Conservation (phyloP, 768 basidiomycete species). For the Dictyophora rubrovolvata region DNA sequence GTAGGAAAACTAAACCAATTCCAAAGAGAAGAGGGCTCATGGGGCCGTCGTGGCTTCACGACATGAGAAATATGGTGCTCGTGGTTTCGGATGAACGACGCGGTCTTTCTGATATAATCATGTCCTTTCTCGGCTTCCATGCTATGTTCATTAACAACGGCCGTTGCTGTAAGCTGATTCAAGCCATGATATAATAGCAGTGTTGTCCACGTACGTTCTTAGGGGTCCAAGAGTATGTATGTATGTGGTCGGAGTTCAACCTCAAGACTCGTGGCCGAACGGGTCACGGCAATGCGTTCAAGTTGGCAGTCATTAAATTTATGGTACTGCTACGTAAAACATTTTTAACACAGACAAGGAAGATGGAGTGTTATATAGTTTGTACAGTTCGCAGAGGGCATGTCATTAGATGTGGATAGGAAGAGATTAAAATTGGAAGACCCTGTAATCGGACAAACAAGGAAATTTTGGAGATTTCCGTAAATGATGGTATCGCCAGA, state of each 20-base stretch:
- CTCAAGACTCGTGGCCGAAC: not conserved
- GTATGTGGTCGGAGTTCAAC: not conserved
- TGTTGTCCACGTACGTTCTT: not conserved
- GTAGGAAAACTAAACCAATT: conserved; percentile 1
- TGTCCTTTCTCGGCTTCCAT: conserved; percentile 60
- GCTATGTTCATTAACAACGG: conserved; percentile 20
- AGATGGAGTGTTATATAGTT: conserved; percentile 22
- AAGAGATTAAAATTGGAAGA: conserved; percentile 35
- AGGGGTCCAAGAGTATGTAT: not conserved
- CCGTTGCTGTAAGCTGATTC: not conserved
- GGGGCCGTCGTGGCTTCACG: conserved; percentile 37
- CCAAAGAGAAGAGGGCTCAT: conserved; percentile 20
- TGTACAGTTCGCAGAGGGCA: conserved; percentile 24
- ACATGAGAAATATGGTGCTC: conserved; percentile 65
- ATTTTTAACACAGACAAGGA: conserved; percentile 20
- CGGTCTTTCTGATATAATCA: conserved; percentile 60
- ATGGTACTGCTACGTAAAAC: not conserved
- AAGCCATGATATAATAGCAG: not conserved
- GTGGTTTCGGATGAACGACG: conserved; percentile 62
- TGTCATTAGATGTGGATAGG: conserved; percentile 41
- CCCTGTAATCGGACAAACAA: conserved; percentile 37
- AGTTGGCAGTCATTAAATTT: no score
- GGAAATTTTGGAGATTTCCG: conserved; percentile 42
- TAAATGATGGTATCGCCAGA: conserved; percentile 54
- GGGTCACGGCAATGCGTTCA: not conserved